Base-by-base conservation (phyloP, 108 stramenopile genomes). In the Stephanodiscus triporus region DNA sequence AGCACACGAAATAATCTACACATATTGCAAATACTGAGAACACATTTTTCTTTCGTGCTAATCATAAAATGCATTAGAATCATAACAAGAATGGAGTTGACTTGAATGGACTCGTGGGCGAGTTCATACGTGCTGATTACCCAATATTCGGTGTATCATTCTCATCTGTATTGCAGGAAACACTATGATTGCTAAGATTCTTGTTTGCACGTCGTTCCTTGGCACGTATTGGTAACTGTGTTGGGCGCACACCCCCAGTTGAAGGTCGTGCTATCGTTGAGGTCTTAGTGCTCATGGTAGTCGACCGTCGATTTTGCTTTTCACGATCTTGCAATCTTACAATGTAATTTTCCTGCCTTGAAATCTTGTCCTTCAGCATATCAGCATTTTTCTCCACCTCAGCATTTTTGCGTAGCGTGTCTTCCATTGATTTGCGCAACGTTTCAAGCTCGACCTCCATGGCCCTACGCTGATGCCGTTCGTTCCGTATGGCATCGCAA, bases 291-390 rank as follows among this genome's bases (percentile, higher is more conserved):
- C 6, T 29, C 56, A 57, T 29, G 16, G 27, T 29, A 57, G 4
- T 57, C 24, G 27, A 34, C 17, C 58, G 58, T 59, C 58, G 26
- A 9, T 78, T 61, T 40, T 65, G 63, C 40, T 78, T 78, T 42
- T 77, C 62, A 17, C 47, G 47, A 48, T 76, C 60, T 36, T 78
- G 77, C 24, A 78, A 51, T 61, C 62, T 53, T 11, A 34, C 70
- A 51, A 78, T 78, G 49, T 78, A 78, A 22, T 78, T 71, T 42
- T 78, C 70, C 58, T 71, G 70, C 38, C 70, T 22, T 49, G 40
- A 37, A 0, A 78, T 51, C 58, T 71, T 71, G 49, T 71, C 65
- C 56, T 66, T 37, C 50, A 78, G 34, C 0, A 10, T 30, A 6
- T 19, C 42, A 71, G 66, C 71, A 30, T 78, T 70, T 56, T 72